A percentile compares a stretch with the other conserved stretches of the same genome.
Conservation (phyloP, 768 basidiomycete species). For the Termitomyces sp. region DNA sequence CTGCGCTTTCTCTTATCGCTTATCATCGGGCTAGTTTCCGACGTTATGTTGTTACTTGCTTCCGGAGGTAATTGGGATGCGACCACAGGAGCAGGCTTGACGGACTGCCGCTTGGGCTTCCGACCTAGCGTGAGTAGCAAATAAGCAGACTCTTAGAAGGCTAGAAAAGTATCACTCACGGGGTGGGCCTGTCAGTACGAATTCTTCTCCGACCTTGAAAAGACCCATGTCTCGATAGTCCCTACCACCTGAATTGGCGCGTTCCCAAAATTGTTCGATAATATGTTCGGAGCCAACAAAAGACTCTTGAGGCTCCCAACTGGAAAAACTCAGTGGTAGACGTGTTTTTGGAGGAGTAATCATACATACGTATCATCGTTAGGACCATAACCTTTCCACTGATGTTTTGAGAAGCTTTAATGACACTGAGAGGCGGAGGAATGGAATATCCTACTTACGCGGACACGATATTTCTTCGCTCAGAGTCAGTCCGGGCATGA, state of each 20-base stretch:
- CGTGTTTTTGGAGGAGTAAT: background rate
- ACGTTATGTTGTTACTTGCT: constrained; percentile 17
- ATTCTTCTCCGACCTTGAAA: constrained; percentile 54
- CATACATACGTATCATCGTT: constrained; percentile 56
- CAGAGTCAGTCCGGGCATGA: constrained; percentile 7
- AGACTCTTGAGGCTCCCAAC: constrained; percentile 68
- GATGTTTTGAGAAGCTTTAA: constrained; percentile 8
- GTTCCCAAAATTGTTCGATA: constrained; percentile 48
- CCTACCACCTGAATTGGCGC: constrained; percentile 43
- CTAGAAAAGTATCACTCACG: constrained; percentile 31
- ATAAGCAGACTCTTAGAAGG: background rate
- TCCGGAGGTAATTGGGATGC: constrained; percentile 9
- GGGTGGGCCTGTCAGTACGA: constrained; percentile 57
- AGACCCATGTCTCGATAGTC: constrained; percentile 44
- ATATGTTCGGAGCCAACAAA: constrained; percentile 58
- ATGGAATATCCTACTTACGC: constrained; percentile 36
- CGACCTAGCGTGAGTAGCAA: constrained; percentile 15
- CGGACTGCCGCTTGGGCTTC: constrained; percentile 15
- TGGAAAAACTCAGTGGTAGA: constrained; percentile 22
- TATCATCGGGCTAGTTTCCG: background rate
- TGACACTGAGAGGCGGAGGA: background rate
- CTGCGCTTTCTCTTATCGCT: constrained; percentile 11
- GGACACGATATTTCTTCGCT: constrained; percentile 52
- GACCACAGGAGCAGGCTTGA: background rate
- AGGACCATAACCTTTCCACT: constrained; percentile 62